phyloP scores from a whole-genome alignment of 2,329 filamentous ascomycete species.

The Verticillium zaregamsianum region DNA sequence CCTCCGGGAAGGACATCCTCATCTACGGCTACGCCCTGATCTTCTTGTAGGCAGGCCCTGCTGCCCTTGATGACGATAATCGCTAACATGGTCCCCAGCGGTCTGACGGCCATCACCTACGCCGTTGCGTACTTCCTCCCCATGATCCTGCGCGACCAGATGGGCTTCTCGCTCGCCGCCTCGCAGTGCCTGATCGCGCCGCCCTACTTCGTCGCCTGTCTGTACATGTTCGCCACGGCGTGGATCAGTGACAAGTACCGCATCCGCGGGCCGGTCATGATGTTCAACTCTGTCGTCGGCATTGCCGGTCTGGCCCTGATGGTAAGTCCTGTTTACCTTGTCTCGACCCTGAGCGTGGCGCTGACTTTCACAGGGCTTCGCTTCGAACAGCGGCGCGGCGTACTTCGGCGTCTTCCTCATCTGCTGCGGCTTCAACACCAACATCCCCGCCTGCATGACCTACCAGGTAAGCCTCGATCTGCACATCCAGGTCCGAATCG shows the following conservation, averaged over 20 bases:
- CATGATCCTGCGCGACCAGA: slow-evolving; percentile 42
- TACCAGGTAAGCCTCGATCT: background rate
- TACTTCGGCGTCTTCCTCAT: slow-evolving; percentile 64
- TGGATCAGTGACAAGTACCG: slow-evolving; percentile 62
- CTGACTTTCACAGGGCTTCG: slow-evolving; percentile 33
- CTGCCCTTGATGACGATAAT: background rate
- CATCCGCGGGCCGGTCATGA: slow-evolving; percentile 63
- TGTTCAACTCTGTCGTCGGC: slow-evolving; percentile 53
- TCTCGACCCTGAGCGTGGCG: background rate
- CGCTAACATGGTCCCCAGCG: background rate
- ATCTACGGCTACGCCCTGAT: slow-evolving; percentile 1
- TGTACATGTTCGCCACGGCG: slow-evolving; percentile 58
- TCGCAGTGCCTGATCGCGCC: slow-evolving; percentile 47
- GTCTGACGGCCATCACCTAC: slow-evolving; percentile 12
- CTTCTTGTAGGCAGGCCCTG: background rate
- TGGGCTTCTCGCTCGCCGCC: slow-evolving; percentile 17
- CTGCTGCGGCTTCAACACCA: slow-evolving; percentile 7
- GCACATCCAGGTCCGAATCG: background rate
- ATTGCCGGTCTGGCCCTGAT: slow-evolving; percentile 65
- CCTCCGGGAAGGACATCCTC: background rate
- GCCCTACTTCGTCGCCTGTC: slow-evolving; percentile 55
- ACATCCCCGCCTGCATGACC: slow-evolving; percentile 7
- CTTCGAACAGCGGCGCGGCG: slow-evolving; percentile 47
- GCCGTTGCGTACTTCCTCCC: slow-evolving; percentile 52
- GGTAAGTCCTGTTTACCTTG: background rate